These are phyloP conservation scores for Claviceps cyperi DNA, from an alignment of 2,329 filamentous ascomycete species.

Conservation along the genomic window DNA sequence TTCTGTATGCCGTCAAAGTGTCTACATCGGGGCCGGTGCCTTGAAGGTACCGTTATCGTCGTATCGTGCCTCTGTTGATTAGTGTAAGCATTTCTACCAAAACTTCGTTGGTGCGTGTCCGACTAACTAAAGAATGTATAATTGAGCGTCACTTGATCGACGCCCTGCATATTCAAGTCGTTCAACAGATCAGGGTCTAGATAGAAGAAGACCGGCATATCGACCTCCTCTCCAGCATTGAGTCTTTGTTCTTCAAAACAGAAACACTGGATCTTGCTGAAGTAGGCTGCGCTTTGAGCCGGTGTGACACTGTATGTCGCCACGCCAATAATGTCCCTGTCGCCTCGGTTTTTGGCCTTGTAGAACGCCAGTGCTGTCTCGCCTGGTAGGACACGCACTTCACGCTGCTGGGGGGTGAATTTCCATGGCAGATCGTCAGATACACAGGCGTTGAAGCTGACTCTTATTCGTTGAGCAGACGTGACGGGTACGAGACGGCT, in stretches of 20 bases:
- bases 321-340: constrained; percentile 91
- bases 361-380: constrained; percentile 97
- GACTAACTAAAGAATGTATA: constrained; percentile 96
- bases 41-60: constrained; percentile 31
- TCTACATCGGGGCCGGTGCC: constrained; percentile 15
- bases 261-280: constrained; percentile 99
- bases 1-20: background rate
- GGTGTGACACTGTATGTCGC: constrained; percentile 97
- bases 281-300: constrained; percentile 89
- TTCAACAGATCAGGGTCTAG: constrained; percentile 90
- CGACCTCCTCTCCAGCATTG: constrained; percentile 89
- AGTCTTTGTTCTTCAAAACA: constrained; percentile 96
- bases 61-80: constrained; percentile 27
- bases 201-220: constrained; percentile 99
- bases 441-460: constrained; percentile 91
- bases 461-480: constrained; percentile 69
- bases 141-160: constrained; percentile 88
- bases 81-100: background rate
- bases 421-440: constrained; percentile 96
- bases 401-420: constrained; percentile 89
- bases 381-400: constrained; percentile 86
- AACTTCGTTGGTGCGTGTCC: no score
- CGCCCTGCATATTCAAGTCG: constrained; percentile 82
- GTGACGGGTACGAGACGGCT: constrained; percentile 68
- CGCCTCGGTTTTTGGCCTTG: constrained; percentile 82